Evolutionary conservation across 202 grass and related monocot genomes (phyloP), one percentile per base, ranked within the genome.

Genomic region (Saccharum hybrid): DNA sequence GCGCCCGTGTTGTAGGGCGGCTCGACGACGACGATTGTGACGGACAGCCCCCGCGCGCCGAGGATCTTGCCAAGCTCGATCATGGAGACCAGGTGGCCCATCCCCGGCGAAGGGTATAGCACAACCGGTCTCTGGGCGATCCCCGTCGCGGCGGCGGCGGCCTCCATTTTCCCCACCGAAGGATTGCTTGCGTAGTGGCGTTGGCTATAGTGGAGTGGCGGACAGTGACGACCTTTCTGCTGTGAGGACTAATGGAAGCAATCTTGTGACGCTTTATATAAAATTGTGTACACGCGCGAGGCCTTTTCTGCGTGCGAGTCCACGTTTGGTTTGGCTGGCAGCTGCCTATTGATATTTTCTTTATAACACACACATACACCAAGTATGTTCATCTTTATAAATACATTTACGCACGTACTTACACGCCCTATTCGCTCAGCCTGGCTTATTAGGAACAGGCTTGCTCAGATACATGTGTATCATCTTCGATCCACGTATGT

Each of bases 31-130:
- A 90, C 36, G 52, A 94, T 78, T 13, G 79, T 83, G 81, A 91
- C 84, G 16, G 74, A 34, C 18, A 94, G 74, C 0, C 82, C 88
- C 5, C 84, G 82, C 39, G 56, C 68, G 4, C 81, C 82, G 57
- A 91, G 81, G 41, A 89, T 15, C 68, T 90, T 93, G 7, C 83
- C 88, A 19, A 93, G 81, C 84, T 96, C 90, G 81, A 96, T 82
- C 90, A 90, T 94, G 51, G 93, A 86, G 26, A 94, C 90, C 3
- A 92, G 90, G 79, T 94, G 93, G 19, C 93, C 90, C 90, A 92
- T 94, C 39, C 90, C 88, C 8, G 76, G 90, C 18, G 93, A 96
- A 0, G 90, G 93, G 82, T 92, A 94, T 16, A 94, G 71, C 45
- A 92, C 90, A 59, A 94, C 90, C 18, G 77, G 34, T 63, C 78